These are phyloP conservation scores for Penicillium sp. DNA, from an alignment of 2,329 filamentous ascomycete genomes.

Conservation along the genomic window DNA sequence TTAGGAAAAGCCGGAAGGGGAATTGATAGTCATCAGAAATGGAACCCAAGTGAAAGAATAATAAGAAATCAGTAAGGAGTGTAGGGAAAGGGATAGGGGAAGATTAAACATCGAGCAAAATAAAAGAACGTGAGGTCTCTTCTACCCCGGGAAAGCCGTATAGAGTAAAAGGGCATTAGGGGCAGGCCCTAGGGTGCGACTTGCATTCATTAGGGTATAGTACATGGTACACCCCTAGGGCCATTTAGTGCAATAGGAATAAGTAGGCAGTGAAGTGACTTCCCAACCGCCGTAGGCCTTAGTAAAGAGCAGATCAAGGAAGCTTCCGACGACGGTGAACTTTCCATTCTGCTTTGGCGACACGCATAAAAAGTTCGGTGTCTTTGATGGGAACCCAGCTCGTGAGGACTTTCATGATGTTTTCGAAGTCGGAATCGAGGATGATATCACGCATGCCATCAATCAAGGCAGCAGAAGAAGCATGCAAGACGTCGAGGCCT, in stretches of 20 bases:
- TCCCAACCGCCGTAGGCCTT: neutral
- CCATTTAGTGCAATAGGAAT: conserved; percentile 9
- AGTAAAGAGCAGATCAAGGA: neutral
- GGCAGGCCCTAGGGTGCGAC: conserved; percentile 9
- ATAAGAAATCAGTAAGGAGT: conserved; percentile 1
- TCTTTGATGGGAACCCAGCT: conserved; percentile 93
- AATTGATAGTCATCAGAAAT: conserved; percentile 7
- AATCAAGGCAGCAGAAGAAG: conserved; percentile 83
- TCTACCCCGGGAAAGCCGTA: conserved; percentile 14
- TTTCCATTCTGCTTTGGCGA: conserved; percentile 85
- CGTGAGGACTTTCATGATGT: conserved; percentile 94
- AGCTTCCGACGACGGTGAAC: conserved; percentile 54
- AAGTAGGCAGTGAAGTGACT: conserved; percentile 1
- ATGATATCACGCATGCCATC: conserved; percentile 86
- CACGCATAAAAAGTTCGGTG: conserved; percentile 88
- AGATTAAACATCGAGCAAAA: neutral
- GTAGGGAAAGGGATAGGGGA: neutral
- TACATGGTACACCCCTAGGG: conserved; percentile 17
- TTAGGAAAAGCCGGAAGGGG: neutral
- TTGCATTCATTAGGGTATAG: conserved; percentile 27
- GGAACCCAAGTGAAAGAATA: neutral
- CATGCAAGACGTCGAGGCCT: conserved; percentile 84
- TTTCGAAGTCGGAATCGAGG: conserved; percentile 92
- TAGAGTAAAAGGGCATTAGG: conserved; percentile 21
- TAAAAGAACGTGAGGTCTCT: neutral